Conservation (phyloP, 2,329 filamentous ascomycete species). For the Coniochaeta sp. region DNA sequence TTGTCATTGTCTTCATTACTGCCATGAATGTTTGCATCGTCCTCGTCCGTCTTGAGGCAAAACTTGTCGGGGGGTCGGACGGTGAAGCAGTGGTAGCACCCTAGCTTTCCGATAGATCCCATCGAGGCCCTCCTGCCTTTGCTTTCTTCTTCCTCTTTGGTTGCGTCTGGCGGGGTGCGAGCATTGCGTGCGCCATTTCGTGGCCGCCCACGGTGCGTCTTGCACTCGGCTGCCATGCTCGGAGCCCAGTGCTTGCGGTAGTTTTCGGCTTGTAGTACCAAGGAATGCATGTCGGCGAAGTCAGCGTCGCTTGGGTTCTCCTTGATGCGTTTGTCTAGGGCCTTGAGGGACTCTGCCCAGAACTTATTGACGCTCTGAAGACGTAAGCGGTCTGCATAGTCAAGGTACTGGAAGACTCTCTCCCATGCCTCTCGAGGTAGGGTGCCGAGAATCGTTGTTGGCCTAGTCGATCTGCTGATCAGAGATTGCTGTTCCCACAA, state of each 20-base stretch:
- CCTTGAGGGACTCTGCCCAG: neutral
- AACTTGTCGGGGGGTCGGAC: neutral
- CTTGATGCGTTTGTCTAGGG: neutral
- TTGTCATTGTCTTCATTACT: no score
- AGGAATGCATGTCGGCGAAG: neutral
- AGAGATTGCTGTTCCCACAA: neutral
- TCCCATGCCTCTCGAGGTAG: neutral
- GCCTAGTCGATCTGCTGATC: neutral
- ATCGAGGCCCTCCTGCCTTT: neutral
- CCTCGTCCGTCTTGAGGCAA: neutral
- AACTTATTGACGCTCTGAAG: neutral
- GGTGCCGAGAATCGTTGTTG: neutral
- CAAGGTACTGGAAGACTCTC: neutral
- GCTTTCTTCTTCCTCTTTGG: neutral
- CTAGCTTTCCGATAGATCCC: neutral
- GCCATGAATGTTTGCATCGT: neutral
- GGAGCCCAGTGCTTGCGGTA: constrained; percentile 1
- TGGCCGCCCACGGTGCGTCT: neutral
- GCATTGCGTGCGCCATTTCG: neutral
- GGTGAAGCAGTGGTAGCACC: neutral
- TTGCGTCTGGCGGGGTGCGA: neutral
- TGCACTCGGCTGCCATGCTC: neutral
- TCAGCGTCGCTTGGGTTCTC: neutral
- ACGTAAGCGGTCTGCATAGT: neutral
- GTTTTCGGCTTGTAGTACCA: neutral